Percentiles rank a stretch among this genome's conserved stretches.
Conservation (phyloP, 2,329 filamentous ascomycete species). For the Colletotrichum costaricense region DNA sequence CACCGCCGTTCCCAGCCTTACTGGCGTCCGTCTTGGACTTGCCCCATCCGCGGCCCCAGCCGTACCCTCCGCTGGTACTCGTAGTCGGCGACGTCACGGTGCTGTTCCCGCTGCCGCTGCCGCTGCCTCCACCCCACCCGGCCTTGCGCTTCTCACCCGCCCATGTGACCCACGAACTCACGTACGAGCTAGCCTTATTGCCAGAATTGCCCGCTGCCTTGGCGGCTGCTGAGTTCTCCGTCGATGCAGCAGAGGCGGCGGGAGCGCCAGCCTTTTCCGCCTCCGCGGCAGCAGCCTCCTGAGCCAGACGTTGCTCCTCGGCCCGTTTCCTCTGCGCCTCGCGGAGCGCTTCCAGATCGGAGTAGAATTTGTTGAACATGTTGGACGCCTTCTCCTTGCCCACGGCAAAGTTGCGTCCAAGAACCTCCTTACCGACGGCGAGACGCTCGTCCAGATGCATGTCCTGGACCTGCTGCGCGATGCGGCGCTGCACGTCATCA, state of each 20-base stretch:
- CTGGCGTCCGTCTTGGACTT: slow-evolving; percentile 36
- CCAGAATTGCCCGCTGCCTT: slow-evolving; percentile 63
- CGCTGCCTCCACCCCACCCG: slow-evolving; percentile 44
- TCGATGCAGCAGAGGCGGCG: slow-evolving; percentile 39
- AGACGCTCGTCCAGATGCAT: slow-evolving; percentile 93
- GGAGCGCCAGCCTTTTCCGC: slow-evolving; percentile 34
- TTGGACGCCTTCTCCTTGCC: slow-evolving; percentile 89
- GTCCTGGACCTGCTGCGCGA: slow-evolving; percentile 93
- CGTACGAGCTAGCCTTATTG: slow-evolving; percentile 70
- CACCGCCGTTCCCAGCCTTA: slow-evolving; percentile 18
- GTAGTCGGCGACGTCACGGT: neutral
- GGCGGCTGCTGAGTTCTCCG: slow-evolving; percentile 37
- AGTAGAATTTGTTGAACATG: slow-evolving; percentile 88
- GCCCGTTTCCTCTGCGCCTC: slow-evolving; percentile 56
- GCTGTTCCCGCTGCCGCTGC: neutral
- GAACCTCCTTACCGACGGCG: slow-evolving; percentile 82
- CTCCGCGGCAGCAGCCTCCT: slow-evolving; percentile 41
- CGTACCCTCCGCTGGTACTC: slow-evolving; percentile 30
- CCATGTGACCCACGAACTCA: slow-evolving; percentile 77
- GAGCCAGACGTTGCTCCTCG: slow-evolving; percentile 49
- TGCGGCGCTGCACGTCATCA: slow-evolving; percentile 90
- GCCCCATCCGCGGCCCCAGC: slow-evolving; percentile 48
- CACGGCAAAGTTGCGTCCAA: slow-evolving; percentile 89
- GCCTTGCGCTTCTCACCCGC: slow-evolving; percentile 79
- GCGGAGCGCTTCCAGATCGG: slow-evolving; percentile 80